Evolutionary conservation across 305 asterid species (phyloP), one percentile per base, ranked within the genome.

Genomic region (Plantago coronopus): DNA sequence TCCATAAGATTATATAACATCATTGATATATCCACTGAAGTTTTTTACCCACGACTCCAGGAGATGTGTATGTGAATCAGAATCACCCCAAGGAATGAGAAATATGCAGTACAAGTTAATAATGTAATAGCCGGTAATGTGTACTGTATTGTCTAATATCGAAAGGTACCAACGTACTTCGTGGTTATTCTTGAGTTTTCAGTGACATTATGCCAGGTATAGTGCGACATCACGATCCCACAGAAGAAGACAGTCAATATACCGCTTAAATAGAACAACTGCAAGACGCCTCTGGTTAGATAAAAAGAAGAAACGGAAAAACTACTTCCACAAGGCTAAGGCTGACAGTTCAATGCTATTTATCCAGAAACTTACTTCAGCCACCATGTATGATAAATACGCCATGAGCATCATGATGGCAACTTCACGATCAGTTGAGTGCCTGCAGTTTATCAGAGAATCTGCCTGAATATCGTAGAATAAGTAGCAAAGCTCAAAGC

Each of bases 351-450:
- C 43, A 53, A 15, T 29, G 20, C 18, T 23, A 44, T 34, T 43
- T 13, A 14, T 27, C 43, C 56, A 51, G 57, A 67, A 66, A 76
- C 97, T 76, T 82, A 93, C 99, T 77, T 93, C 99, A 59, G 99
- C 83, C 64, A 89, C 70, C 96, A 87, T 85, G 76, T 93, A 93
- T 17, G 99, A 93, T 61, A 93, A 88, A 72, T 89, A 93, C 44
- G 99, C 90, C 99, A 94, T 87, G 51, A 89, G 95, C 77, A 94
- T 87, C 99, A 94, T 87, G 67, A 93, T 78, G 61, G 99, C 99
- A 53, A 93, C 93, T 83, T 93, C 99, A 46, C 97, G 97, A 76
- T 93, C 99, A 59, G 99, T 93, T 43, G 97, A 89, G 70, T 93
- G 99, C 82, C 99, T 93, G 85, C 43, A 69, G 60, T 57, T 66